Conservation (phyloP, 305 asterid species). For the Plantago coronopus region DNA sequence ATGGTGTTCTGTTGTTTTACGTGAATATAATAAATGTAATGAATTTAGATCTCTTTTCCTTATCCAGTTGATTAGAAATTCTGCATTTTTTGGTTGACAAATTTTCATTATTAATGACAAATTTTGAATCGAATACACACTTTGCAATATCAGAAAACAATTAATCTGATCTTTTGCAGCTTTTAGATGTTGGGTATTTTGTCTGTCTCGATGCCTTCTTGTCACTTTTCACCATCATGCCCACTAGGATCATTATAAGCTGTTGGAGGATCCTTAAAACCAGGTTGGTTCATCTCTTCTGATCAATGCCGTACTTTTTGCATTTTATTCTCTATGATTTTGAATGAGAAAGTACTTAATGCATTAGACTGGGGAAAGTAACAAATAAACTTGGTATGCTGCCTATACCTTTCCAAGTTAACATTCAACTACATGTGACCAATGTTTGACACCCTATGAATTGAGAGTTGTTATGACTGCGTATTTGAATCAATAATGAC, state of each 20-base stretch:
- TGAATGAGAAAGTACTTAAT: constrained; percentile 9
- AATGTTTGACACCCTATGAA: background rate
- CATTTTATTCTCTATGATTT: background rate
- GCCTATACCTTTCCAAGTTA: background rate
- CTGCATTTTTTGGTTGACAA: constrained; percentile 4
- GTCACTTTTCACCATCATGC: constrained; percentile 95
- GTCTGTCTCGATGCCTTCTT: constrained; percentile 94
- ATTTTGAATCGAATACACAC: constrained; percentile 8
- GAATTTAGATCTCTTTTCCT: constrained; percentile 3
- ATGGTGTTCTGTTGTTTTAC: background rate
- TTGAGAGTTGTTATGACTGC: background rate
- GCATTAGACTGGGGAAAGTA: constrained; percentile 8
- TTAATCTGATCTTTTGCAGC: constrained; percentile 52
- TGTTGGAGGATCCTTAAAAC: constrained; percentile 68
- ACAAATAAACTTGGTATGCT: constrained; percentile 2
- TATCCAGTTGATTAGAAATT: constrained; percentile 7
- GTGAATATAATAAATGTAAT: constrained; percentile 14
- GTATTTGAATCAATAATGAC: background rate
- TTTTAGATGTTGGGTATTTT: constrained; percentile 80
- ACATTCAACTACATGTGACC: constrained; percentile 1
- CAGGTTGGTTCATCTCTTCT: constrained; percentile 52
- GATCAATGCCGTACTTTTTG: constrained; percentile 2
- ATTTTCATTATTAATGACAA: constrained; percentile 3
- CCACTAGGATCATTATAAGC: constrained; percentile 60
- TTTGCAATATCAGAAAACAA: background rate